Base-by-base conservation (phyloP, 1,284 basidiomycete species). In the Sphagnurus paluster region DNA sequence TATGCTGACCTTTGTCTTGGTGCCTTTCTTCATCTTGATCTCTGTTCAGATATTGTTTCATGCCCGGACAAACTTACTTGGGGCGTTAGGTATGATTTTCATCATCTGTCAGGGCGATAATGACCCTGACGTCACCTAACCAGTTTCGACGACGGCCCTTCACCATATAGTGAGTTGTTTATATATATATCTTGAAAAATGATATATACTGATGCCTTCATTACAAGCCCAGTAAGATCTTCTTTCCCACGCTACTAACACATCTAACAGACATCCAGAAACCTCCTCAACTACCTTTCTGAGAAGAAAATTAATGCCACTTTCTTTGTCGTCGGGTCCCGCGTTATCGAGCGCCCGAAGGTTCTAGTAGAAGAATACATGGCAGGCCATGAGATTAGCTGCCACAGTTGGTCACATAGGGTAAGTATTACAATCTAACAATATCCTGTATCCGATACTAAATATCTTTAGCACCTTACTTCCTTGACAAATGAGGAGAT, bases 251-350 rank as follows among this genome's bases (percentile, higher is more conserved):
- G 21, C 16, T 23, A 25, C 4, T 25, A 9, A 37, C 30, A 44
- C 33, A 56, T 47, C 57, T 58, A 34, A 37, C 39, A 26, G 4
- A 33, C 17, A 33, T 42, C 5, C 32, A 84, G 80, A 54, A 76
- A 79, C 48, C 69, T 93, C 11, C 77, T 95, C 32, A 67, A 83
- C 44, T 93, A 77, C 62, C 72, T 98, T 42, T 64, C 75, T 39
- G 64, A 80, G 55, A 76, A 89, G 62, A 67, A 84, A 45, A 61
- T 96, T 56, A 75, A 70, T 17, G 81, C 93, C 4, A 97, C 94
- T 2, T 97, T 98, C 77, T 98, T 96, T 71, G 83, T 93, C 38
- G 86, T 97, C 16, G 93, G 93, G 44, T 95, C 92, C 24, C 90
- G 94, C 55, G 87, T 89, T 53, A 79, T 96, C 53, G 87, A 91